Evolutionary conservation across 73 alveolate species (phyloP), one percentile per base, ranked within the genome.

Genomic region (Paramecium sexaurelia): DNA sequence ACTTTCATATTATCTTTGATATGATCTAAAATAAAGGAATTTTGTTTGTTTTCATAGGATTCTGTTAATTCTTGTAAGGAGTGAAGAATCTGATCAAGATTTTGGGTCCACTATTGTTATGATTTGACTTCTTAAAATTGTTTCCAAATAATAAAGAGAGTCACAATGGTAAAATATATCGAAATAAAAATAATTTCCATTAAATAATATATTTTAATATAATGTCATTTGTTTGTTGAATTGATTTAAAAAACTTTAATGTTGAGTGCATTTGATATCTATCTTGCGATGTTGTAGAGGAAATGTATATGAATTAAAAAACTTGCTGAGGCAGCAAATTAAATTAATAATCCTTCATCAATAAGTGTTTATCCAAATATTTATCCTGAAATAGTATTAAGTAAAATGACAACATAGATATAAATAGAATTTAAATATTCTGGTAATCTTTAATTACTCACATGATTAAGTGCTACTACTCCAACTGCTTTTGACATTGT

Each of bases 191-290:
- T 17, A 17, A 51, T 51, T 51, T 51, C 67, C 67, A 51, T 51
- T 15, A 51, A 43, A 51, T 51, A 15, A 51, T 51, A 17, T 51
- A 51, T 51, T 51, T 15, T 51, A 15, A 51, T 17, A 51, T n/a
- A 51, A 51, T 51, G 67, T 51, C 67, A 51, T 51, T 51, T 51
- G 67, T 51, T 51, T 51, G 29, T 51, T 51, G 39, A 29, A 66
- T 66, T 66, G 45, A 61, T 82, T 32, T 73, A 39, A 61, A 33
- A 86, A 61, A 86, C 35, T 82, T 57, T 47, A 39, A 86, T 86
- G 75, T 86, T 86, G 45, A 86, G 61, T 47, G 93, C 15, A 8
- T 55, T 13, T 17, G 84, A 55, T 47, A 73, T 35, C 27, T 73
- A 37, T 73, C 87, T 32, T 32, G 61, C 55, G 6, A 41, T 37